These are phyloP conservation scores for Globisporangium splendens DNA, from an alignment of 352 stramenopile genomes.

Conservation along the genomic window DNA sequence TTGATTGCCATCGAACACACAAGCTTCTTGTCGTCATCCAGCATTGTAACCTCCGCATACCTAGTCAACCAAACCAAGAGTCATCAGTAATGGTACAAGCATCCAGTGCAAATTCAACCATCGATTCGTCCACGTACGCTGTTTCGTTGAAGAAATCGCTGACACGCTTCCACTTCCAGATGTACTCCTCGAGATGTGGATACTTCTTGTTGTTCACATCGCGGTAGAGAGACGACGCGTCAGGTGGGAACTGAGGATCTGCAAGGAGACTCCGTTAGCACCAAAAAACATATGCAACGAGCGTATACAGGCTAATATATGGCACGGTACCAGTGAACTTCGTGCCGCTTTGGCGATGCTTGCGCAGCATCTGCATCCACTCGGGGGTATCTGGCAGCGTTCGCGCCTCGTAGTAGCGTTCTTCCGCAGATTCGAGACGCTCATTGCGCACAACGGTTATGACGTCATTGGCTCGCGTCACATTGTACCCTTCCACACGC, in stretches of 20 bases:
- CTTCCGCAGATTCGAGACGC: constrained; percentile 46
- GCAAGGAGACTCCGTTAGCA: not conserved
- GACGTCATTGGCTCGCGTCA: constrained; percentile 65
- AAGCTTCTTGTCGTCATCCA: constrained; percentile 79
- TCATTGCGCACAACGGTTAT: constrained; percentile 73
- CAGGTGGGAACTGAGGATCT: constrained; percentile 77
- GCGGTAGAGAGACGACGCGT: constrained; percentile 62
- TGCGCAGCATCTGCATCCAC: constrained; percentile 74
- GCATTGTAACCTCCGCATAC: constrained; percentile 78
- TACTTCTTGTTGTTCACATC: constrained; percentile 64
- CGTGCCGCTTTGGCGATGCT: constrained; percentile 58
- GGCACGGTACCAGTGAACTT: constrained; percentile 61
- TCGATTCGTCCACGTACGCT: constrained; percentile 34
- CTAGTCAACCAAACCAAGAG: constrained; percentile 15
- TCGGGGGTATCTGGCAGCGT: constrained; percentile 65
- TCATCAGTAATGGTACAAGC: not conserved
- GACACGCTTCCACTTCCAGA: constrained; percentile 84
- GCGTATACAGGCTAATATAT: not conserved
- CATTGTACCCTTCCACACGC: constrained; percentile 64
- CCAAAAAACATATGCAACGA: no score
- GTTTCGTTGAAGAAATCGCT: constrained; percentile 85
- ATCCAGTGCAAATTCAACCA: not conserved
- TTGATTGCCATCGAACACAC: constrained; percentile 86
- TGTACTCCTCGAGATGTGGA: constrained; percentile 66
- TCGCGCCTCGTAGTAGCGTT: constrained; percentile 66